Conservation (phyloP, 2,329 filamentous ascomycete species). For the Penicillium hordei region DNA sequence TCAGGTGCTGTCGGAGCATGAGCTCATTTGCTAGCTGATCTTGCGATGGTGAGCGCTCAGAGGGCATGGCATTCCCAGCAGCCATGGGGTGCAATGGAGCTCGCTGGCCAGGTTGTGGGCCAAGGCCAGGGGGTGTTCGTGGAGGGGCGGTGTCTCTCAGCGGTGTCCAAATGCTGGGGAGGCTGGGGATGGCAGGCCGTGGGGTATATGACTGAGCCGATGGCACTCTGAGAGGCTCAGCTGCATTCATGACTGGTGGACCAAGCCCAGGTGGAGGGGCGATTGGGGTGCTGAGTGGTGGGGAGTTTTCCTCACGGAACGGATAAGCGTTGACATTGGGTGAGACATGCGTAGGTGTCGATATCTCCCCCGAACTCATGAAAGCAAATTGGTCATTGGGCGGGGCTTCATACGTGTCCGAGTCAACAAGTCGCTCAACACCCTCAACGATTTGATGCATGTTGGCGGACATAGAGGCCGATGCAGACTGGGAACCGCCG, state of each 20-base stretch:
- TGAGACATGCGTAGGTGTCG: slow-evolving; percentile 27
- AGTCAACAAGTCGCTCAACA: slow-evolving; percentile 42
- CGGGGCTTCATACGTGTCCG: slow-evolving; percentile 40
- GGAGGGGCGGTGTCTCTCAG: slow-evolving; percentile 43
- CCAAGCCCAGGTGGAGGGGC: slow-evolving; percentile 37
- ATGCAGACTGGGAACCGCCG: slow-evolving; percentile 50
- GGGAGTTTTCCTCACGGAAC: slow-evolving; percentile 25
- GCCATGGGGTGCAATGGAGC: slow-evolving; percentile 16
- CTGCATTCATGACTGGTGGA: slow-evolving; percentile 22
- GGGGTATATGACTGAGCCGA: slow-evolving; percentile 36
- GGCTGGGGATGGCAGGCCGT: slow-evolving; percentile 29
- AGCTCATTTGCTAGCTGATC: slow-evolving; percentile 30
- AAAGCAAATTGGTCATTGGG: slow-evolving; percentile 32
- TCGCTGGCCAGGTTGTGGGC: slow-evolving; percentile 28
- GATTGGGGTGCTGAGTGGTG: slow-evolving; percentile 29
- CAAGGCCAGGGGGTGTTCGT: slow-evolving; percentile 40
- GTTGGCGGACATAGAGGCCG: slow-evolving; percentile 43
- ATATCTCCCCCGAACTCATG: slow-evolving; percentile 23
- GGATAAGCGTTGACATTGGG: slow-evolving; percentile 22
- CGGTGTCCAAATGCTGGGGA: slow-evolving; percentile 50
- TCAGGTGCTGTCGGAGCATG: slow-evolving; percentile 30
- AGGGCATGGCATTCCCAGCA: slow-evolving; percentile 14
- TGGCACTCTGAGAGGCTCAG: slow-evolving; percentile 22
- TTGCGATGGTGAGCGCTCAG: slow-evolving; percentile 25
- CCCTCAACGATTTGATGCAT: slow-evolving; percentile 43